Conservation (phyloP, 208 protist genomes). For the Novymonas esmeraldas region DNA sequence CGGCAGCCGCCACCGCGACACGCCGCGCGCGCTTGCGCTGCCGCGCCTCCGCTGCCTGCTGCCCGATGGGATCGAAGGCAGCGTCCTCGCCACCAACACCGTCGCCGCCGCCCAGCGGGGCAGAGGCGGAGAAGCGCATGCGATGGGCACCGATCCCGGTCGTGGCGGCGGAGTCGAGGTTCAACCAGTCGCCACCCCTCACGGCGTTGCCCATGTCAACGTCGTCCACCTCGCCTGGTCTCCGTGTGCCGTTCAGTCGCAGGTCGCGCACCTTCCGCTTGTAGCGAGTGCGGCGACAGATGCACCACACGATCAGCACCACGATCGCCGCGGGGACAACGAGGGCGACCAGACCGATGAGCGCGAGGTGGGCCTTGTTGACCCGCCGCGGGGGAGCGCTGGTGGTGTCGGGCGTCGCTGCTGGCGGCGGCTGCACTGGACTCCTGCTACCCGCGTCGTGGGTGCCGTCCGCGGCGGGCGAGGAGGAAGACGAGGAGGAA, state of each 20-base stretch:
- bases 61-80: constrained; percentile 72
- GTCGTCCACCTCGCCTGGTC: constrained; percentile 57
- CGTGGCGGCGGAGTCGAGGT: constrained; percentile 9
- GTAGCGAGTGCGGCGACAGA: constrained; percentile 44
- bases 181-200: constrained; percentile 51
- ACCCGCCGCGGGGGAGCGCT: not conserved
- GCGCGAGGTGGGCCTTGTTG: constrained; percentile 9
- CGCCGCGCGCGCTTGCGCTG: constrained; percentile 46
- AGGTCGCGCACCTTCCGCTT: constrained; percentile 27
- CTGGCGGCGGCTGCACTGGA: no score
- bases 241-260: constrained; percentile 46
- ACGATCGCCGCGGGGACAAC: constrained; percentile 37
- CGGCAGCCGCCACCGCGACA: constrained; percentile 26
- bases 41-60: constrained; percentile 48
- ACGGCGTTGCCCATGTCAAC: constrained; percentile 46
- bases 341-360: constrained; percentile 49
- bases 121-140: constrained; percentile 1
- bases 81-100: not conserved
- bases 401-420: constrained; percentile 7
- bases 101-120: not conserved
- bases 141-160: not conserved
- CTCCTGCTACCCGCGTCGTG: no score
- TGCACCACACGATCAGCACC: constrained; percentile 30
- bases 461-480: not conserved
- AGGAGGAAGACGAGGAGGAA: not conserved